Evolutionary conservation across 202 grass and related monocot genomes (phyloP).

Genomic region (Alloteropsis angusta): DNA sequence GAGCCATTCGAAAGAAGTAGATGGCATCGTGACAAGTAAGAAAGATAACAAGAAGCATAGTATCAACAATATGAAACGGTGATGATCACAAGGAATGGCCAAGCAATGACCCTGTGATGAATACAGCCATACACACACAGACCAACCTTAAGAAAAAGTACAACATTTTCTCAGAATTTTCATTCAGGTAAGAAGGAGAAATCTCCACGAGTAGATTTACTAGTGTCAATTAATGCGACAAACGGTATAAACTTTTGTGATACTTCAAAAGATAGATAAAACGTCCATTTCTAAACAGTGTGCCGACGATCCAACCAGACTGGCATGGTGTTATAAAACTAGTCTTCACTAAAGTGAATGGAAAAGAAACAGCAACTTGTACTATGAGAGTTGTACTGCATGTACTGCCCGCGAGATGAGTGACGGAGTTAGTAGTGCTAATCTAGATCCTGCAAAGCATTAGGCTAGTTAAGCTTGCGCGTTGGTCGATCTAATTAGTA

Average conservation of each 20-base stretch:
- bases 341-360: background rate
- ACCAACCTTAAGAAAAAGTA: background rate
- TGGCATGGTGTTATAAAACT: background rate
- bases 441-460: background rate
- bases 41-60: background rate
- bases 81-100: background rate
- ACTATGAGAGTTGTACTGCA: constrained; percentile 2
- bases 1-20: background rate
- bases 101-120: background rate
- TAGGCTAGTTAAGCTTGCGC: background rate
- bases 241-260: background rate
- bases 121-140: background rate
- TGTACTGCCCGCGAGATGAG: background rate
- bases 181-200: background rate
- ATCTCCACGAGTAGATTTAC: background rate
- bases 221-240: background rate
- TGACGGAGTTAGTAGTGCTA: background rate
- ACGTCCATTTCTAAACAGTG: background rate
- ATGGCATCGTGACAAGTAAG: background rate
- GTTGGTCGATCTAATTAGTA: background rate
- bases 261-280: background rate
- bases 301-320: background rate
- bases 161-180: background rate
- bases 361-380: background rate
- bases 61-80: background rate